Conservation (phyloP, 1,139 yeast species). For the Magnusiomyces suaveolens region DNA sequence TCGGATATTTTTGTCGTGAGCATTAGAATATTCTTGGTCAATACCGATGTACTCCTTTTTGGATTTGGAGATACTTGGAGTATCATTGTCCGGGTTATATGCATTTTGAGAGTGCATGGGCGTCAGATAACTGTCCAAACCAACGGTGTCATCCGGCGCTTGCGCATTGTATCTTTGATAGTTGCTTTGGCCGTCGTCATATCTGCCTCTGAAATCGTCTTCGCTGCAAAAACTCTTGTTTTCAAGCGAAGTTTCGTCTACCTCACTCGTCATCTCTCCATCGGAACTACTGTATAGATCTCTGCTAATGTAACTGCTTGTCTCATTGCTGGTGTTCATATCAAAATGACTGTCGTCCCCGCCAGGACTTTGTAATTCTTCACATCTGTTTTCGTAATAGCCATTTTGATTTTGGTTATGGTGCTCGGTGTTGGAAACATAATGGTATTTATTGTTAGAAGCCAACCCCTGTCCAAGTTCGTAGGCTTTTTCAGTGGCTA, state of each 20-base stretch:
- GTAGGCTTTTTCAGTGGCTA: not conserved
- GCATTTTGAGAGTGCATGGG: no score
- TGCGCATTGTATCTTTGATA: not conserved
- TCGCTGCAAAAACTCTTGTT: not conserved
- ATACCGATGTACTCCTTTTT: no score
- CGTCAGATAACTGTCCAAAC: no score
- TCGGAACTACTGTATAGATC: not conserved
- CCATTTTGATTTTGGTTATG: not conserved
- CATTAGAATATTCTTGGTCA: not conserved
- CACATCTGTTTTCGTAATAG: not conserved
- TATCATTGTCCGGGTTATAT: no score
- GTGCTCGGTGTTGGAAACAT: not conserved
- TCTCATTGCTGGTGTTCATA: not conserved
- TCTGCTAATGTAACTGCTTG: not conserved
- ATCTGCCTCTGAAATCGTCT: not conserved
- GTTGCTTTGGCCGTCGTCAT: not conserved
- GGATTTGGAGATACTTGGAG: no score
- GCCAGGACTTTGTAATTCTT: not conserved
- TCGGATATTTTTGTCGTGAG: not conserved
- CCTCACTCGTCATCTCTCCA: not conserved
- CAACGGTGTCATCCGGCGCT: not conserved
- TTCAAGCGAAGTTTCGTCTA: not conserved
- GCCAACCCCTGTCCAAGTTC: not conserved
- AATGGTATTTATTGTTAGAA: not conserved
- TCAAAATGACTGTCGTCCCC: not conserved